Evolutionary conservation across 2,329 filamentous ascomycete genomes (phyloP), one percentile per base, ranked within the genome.

Genomic region (Pyrenochaeta sp.): DNA sequence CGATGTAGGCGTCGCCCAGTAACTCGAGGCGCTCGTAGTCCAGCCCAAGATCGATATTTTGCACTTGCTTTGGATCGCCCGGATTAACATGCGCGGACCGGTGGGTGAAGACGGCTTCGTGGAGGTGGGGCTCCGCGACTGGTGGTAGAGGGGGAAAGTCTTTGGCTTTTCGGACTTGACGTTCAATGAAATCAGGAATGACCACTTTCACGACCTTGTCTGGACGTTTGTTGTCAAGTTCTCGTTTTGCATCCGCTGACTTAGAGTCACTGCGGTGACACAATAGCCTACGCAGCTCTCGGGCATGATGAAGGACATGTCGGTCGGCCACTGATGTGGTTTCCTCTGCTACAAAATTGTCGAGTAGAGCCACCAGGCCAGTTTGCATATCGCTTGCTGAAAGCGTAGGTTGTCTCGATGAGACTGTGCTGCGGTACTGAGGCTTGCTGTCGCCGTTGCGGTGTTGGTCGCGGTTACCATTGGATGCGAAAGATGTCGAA

Each of bases 1-100:
- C 90, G 45, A 96, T 80, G 65, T 94, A 94, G 17, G 91, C 89
- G 72, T 98, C 94, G 6, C 94, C 94, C 7, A 97, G 82, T 78
- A 94, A 92, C 75, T 98, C 94, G 6, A 97, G 85, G 15, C 86
- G 85, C 68, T 97, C 93, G 74, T 97, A 97, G 66, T 81, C 77
- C 15, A 68, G 65, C 18, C 56, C 59, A 11, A 68, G 57, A 21
- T 66, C 62, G 2, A 56, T 51, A 23, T 72, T 50, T 14, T 69
- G 60, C 17, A 36, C 43, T 1, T 57, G 51, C 15, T 47, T 50
- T 9, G 58, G 60, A 15, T 64, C 54, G 11, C 71, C 64, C 2
- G 57, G 54, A 31, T 54, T 56, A 33, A 60, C 39, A 18, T 69
- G 57, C 37, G 58, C 49, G 7, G 72, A 72, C 5, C 55, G 78